phyloP scores from a whole-genome alignment of 495 filamentous ascomycete species.

The Coniosporium apollinis region DNA sequence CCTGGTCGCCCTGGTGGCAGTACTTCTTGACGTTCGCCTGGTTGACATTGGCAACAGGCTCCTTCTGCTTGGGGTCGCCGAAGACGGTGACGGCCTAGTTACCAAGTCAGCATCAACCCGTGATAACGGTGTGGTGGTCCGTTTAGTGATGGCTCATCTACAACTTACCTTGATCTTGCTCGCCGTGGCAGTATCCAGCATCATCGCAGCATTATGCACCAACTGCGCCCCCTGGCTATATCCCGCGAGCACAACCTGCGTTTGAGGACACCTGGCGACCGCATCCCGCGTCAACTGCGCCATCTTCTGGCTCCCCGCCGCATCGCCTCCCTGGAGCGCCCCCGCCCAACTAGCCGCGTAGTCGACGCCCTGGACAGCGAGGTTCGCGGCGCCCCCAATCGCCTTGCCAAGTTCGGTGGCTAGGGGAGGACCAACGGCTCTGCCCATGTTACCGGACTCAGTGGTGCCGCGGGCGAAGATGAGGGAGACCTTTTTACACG shows the following conservation, averaged over 20 bases:
- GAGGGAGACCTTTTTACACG: constrained; percentile 17
- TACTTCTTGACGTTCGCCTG: background rate
- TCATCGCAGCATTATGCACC: constrained; percentile 10
- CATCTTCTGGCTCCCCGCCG: constrained; percentile 11
- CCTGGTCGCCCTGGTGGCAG: constrained; percentile 1
- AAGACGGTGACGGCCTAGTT: background rate
- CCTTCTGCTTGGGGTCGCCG: constrained; percentile 1
- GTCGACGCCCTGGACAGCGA: constrained; percentile 20
- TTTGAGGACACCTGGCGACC: constrained; percentile 18
- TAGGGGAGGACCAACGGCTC: constrained; percentile 18
- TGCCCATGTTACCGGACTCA: constrained; percentile 22
- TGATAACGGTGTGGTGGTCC: no score
- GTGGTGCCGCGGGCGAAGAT: constrained; percentile 25
- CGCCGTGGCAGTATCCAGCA: background rate
- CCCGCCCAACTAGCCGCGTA: constrained; percentile 14
- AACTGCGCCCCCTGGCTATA: constrained; percentile 17
- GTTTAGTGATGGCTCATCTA: background rate
- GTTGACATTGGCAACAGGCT: background rate
- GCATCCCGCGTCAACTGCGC: no score
- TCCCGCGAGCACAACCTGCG: constrained; percentile 16
- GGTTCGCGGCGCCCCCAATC: constrained; percentile 11
- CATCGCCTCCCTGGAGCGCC: constrained; percentile 10
- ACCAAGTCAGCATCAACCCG: background rate
- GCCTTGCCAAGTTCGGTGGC: constrained; percentile 10
- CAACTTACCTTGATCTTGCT: background rate